phyloP scores from a whole-genome alignment of 1,284 basidiomycete genomes.

The Mycosarcoma mackinlayi region DNA sequence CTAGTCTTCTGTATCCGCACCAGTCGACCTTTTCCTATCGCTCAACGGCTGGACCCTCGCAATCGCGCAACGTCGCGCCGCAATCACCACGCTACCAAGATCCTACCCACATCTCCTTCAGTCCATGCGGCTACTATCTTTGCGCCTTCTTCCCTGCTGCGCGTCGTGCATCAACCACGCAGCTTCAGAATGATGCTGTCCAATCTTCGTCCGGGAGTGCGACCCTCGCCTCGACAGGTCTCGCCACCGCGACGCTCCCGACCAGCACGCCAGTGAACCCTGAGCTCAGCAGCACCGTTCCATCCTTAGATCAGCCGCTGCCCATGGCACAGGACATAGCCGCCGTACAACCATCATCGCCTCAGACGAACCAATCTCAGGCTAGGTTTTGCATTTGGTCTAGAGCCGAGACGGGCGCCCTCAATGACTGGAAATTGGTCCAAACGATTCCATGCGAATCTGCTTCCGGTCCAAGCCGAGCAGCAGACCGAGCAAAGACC shows the following conservation, averaged over 20 bases:
- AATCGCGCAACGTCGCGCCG: neutral
- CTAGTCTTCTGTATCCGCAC: constrained; percentile 27
- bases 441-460: constrained; percentile 17
- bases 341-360: neutral
- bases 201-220: neutral
- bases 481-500: neutral
- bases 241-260: neutral
- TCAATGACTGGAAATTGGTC: constrained; percentile 46
- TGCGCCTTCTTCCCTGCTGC: constrained; percentile 29
- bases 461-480: neutral
- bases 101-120: constrained; percentile 41
- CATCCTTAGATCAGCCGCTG: neutral
- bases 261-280: neutral
- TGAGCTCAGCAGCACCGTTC: constrained; percentile 1
- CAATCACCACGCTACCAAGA: neutral
- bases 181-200: neutral
- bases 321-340: too few relatives aligned
- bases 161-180: too few relatives aligned
- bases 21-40: constrained; percentile 3
- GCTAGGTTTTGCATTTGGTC: constrained; percentile 46
- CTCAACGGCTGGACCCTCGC: constrained; percentile 12
- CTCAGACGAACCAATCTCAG: neutral
- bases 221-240: neutral
- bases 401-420: constrained; percentile 29
- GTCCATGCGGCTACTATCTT: constrained; percentile 47